Conservation (phyloP, 768 basidiomycete genomes). For the Amyloporia xantha region DNA sequence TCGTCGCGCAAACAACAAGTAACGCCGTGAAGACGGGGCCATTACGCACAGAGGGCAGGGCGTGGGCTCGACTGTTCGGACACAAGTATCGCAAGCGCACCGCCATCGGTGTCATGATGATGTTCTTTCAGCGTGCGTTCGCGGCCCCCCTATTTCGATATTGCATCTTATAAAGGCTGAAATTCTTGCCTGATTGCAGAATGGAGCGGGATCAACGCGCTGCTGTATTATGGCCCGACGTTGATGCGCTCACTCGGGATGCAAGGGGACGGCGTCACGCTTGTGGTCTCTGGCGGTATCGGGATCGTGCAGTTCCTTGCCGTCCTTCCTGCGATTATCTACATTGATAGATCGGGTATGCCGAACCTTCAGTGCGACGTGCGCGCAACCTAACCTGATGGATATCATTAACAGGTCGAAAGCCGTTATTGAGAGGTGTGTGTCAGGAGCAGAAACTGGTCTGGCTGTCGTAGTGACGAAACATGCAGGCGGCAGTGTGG, state of each 20-base stretch:
- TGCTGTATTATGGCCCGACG: constrained; percentile 77
- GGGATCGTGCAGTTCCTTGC: constrained; percentile 74
- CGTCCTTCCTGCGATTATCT: constrained; percentile 66
- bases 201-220: constrained; percentile 83
- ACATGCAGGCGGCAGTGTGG: constrained; percentile 44
- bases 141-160: neutral
- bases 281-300: constrained; percentile 72
- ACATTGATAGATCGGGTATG: constrained; percentile 56
- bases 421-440: constrained; percentile 52
- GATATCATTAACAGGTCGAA: constrained; percentile 62
- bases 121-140: constrained; percentile 76
- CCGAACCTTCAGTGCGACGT: neutral
- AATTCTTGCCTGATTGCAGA: constrained; percentile 35
- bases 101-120: constrained; percentile 62
- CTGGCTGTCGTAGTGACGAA: neutral
- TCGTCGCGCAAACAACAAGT: constrained; percentile 35
- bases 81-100: constrained; percentile 54
- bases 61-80: constrained; percentile 54
- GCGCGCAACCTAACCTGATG: too few relatives aligned
- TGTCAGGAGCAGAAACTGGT: neutral
- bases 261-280: constrained; percentile 47
- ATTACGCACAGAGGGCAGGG: constrained; percentile 28
- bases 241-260: constrained; percentile 61
- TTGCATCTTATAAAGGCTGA: neutral
- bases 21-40: constrained; percentile 9